Base-by-base conservation (phyloP, 768 basidiomycete genomes). In the Podaxis sp. region DNA sequence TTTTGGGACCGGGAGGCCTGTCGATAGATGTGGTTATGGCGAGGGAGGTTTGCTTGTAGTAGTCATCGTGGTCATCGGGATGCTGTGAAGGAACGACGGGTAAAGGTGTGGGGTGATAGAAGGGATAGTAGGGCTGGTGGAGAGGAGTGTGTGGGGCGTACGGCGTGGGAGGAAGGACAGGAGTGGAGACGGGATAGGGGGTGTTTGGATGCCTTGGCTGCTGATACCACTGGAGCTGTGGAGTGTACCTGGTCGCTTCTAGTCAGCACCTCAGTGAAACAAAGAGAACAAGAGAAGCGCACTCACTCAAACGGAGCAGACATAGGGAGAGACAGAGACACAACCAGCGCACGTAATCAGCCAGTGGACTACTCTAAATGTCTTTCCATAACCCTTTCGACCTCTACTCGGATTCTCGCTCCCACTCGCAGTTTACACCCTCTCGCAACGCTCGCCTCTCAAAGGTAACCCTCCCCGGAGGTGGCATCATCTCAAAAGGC, bases 401-500 rank as follows among this genome's bases (percentile, higher is more conserved):
- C 37, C 41, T 74, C 11, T 81, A 78, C 61, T 75, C 78, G 13
- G 82, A 83, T 67, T 72, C 80, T 17, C 70, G 79, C 25, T 71
- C 64, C 19, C 79, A 79, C 63, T 75, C 76, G 8, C 75, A 76
- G 53, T 73, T 77, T 65, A 82, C 78, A 46, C 70, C 68, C 51
- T 77, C 73, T 8, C 80, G 86, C 37, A 84, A 78, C 65, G 87
- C 88, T 24, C 85, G 86, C 13, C 73, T 90, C 15, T 76, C 79
- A 12, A 80, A 87, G n/a, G 87, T 82, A 25, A 82, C 85, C 24
- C 73, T 84, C 1, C 76, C 72, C 62, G 89, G 90, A 54, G 87
- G 88, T 37, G 89, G 89, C 0, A 76, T 85, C 1, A 84, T 93
- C 49, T 81, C 89, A 24, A 85, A 82, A 68, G 87, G 81, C 65